Evolutionary conservation across 495 filamentous ascomycete genomes (phyloP).

Genomic region (Astrothelium macrocarpum): DNA sequence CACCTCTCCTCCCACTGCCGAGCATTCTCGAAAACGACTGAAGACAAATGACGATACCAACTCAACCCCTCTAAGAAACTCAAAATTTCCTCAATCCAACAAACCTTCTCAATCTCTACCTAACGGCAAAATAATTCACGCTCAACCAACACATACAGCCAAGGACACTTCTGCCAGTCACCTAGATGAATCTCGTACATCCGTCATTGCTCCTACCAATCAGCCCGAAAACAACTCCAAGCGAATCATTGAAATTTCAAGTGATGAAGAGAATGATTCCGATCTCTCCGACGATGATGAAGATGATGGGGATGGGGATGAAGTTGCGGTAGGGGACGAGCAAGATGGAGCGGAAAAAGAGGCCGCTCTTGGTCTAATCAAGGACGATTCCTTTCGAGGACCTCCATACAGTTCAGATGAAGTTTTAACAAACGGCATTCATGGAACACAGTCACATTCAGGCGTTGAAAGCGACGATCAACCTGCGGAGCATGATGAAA

Average conservation of each 20-base stretch:
- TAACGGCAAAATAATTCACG: not conserved
- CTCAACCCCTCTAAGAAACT: not conserved
- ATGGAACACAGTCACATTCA: not conserved
- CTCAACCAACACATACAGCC: constrained; percentile 22
- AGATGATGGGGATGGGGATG: constrained; percentile 20
- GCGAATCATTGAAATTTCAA: constrained; percentile 47
- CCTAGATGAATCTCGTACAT: constrained; percentile 66
- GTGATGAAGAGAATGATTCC: constrained; percentile 36
- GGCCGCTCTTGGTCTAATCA: constrained; percentile 16
- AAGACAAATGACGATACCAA: not conserved
- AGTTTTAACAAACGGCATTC: not conserved
- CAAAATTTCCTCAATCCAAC: not conserved
- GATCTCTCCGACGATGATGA: constrained; percentile 26
- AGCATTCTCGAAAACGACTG: not conserved
- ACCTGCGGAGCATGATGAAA: constrained; percentile 11
- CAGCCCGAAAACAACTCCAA: constrained; percentile 8
- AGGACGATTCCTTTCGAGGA: constrained; percentile 4
- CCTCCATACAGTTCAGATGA: not conserved
- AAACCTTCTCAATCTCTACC: not conserved
- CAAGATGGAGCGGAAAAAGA: constrained; percentile 19
- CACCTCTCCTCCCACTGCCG: not conserved
- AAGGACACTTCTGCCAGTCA: constrained; percentile 49
- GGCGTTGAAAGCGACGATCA: not conserved
- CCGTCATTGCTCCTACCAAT: constrained; percentile 18
- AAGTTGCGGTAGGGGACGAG: constrained; percentile 31